Conservation (phyloP, 441 rosid genomes). For the Populus hybrid region DNA sequence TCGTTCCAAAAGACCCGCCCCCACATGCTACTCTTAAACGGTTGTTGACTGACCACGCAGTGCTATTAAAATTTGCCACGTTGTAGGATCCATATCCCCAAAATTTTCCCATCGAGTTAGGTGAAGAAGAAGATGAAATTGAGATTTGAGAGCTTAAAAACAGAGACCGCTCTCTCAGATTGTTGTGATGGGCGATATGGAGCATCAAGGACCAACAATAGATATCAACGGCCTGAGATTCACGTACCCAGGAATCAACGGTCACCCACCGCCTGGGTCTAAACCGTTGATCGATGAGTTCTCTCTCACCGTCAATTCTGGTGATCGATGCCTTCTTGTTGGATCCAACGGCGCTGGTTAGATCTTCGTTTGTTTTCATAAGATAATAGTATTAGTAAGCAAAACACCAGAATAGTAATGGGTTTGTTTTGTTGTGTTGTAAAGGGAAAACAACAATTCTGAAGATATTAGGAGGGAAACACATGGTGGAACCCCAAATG, state of each 20-base stretch:
- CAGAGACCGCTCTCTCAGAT: not conserved
- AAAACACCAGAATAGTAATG: not conserved
- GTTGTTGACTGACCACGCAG: not conserved
- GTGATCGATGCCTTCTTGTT: constrained; percentile 85
- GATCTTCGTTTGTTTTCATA: not conserved
- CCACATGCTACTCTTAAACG: not conserved
- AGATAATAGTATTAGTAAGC: not conserved
- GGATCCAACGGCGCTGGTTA: constrained; percentile 96
- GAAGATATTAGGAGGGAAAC: constrained; percentile 95
- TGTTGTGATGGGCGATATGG: constrained; percentile 9
- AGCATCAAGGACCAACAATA: constrained; percentile 39
- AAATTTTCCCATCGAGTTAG: not conserved
- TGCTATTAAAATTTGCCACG: not conserved
- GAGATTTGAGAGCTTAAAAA: not conserved
- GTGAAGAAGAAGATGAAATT: not conserved
- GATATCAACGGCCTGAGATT: constrained; percentile 71
- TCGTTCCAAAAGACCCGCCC: not conserved
- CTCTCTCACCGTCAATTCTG: constrained; percentile 49
- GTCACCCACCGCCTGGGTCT: constrained; percentile 87
- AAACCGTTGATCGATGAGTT: constrained; percentile 70
- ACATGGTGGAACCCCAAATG: constrained; percentile 93
- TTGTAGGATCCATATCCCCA: not conserved
- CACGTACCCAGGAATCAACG: constrained; percentile 95
- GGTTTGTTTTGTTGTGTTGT: not conserved
- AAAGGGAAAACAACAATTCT: constrained; percentile 82